Evolutionary conservation across 306 rosid genomes (phyloP).

Genomic region (Prunus mira): DNA sequence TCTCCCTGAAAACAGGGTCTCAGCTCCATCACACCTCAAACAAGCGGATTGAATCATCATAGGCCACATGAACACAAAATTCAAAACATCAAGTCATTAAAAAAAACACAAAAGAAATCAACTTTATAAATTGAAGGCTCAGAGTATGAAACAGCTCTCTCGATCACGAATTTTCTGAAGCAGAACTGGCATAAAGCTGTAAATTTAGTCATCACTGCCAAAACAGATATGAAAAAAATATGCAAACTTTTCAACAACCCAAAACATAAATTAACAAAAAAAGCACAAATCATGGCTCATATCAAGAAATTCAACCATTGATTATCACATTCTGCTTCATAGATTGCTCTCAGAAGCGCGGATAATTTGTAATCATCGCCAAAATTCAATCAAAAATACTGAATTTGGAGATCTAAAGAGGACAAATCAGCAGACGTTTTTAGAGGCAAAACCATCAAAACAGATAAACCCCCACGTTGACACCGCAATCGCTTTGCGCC

Average conservation of each 20-base stretch:
- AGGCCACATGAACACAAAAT: background rate
- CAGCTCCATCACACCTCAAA: slow-evolving; percentile 55
- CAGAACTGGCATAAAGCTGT: slow-evolving; percentile 99
- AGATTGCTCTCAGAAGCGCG: slow-evolving; percentile 61
- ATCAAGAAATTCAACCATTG: slow-evolving; percentile 81
- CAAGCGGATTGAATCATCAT: slow-evolving; percentile 17
- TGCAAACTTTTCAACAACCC: background rate
- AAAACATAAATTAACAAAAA: background rate
- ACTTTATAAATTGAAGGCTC: slow-evolving; percentile 33
- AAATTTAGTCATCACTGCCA: slow-evolving; percentile 52
- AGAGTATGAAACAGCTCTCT: slow-evolving; percentile 66
- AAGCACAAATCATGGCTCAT: slow-evolving; percentile 40
- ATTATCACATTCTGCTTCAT: slow-evolving; percentile 43
- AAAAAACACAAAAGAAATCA: accelerated
- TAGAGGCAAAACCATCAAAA: slow-evolving; percentile 45
- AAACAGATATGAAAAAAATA: accelerated
- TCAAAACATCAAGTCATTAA: too few relatives aligned
- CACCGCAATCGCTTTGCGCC: slow-evolving; percentile 49
- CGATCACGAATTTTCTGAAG: slow-evolving; percentile 79
- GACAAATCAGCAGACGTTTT: slow-evolving; percentile 27
- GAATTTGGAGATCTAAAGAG: background rate
- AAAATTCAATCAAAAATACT: background rate
- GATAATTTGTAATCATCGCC: slow-evolving; percentile 51
- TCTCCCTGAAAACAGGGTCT: slow-evolving; percentile 69
- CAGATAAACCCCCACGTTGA: slow-evolving; percentile 39